phyloP scores from a whole-genome alignment of 2,329 filamentous ascomycete species.

The Ascochyta koolunga region DNA sequence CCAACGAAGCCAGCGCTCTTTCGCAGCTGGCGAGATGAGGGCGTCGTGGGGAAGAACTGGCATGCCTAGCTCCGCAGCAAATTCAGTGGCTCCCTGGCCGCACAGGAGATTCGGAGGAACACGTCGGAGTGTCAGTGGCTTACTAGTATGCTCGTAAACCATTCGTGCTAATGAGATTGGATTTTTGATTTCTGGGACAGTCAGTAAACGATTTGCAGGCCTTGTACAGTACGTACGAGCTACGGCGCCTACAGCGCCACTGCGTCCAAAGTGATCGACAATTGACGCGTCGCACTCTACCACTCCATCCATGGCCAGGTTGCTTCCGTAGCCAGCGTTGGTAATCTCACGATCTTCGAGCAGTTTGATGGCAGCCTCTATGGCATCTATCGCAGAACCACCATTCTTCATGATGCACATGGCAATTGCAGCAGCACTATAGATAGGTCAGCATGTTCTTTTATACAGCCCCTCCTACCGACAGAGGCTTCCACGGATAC shows the following conservation, averaged over 20 bases:
- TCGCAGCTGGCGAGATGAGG: constrained; percentile 79
- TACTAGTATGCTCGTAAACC: constrained; percentile 77
- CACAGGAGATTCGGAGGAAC: constrained; percentile 93
- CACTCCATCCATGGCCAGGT: constrained; percentile 84
- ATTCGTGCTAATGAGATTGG: constrained; percentile 86
- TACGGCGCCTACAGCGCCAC: constrained; percentile 90
- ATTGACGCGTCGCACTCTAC: constrained; percentile 96
- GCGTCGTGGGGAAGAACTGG: constrained; percentile 73
- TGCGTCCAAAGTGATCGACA: constrained; percentile 87
- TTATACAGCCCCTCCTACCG: neutral
- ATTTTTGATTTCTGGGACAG: constrained; percentile 78
- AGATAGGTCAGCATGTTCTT: constrained; percentile 14
- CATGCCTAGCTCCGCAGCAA: constrained; percentile 80
- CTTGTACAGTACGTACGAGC: constrained; percentile 67
- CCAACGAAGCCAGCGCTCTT: constrained; percentile 82
- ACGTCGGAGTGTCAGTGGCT: constrained; percentile 79
- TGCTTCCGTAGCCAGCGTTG: constrained; percentile 95
- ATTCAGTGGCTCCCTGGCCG: constrained; percentile 83
- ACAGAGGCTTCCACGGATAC: too few relatives aligned
- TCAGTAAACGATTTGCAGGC: neutral
- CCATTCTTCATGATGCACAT: constrained; percentile 83
- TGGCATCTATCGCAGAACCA: constrained; percentile 81
- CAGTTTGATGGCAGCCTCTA: constrained; percentile 84
- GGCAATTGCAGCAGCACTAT: constrained; percentile 78
- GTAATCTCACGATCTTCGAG: constrained; percentile 96